Evolutionary conservation across 2,329 filamentous ascomycete genomes (phyloP), one percentile per base, ranked within the genome.

Genomic region (Coleophoma eucalyptorum): DNA sequence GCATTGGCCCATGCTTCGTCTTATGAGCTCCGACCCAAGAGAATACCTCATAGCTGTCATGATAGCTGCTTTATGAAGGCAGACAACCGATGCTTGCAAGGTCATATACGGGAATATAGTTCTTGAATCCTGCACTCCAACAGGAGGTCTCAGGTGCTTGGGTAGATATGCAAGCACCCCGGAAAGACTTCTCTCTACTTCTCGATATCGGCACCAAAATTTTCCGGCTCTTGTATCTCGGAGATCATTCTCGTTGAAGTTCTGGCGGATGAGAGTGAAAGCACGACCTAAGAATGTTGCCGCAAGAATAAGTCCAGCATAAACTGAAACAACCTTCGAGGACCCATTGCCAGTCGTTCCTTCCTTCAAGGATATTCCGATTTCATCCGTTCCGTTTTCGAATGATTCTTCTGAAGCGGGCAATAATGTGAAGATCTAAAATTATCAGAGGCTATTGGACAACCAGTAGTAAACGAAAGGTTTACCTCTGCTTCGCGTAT

Each of bases 221-320:
- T 46, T 18, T 33, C 43, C 43, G 19, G 32, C n/a, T 32, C n/a
- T 33, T 33, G 43, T 33, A 33, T 46, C 26, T 33, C 11, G 15
- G 10, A 20, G 11, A 19, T 18, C n/a, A n/a, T 46, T 20, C 16
- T 18, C 13, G 5, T 31, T 31, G 6, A n/a, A 11, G 8, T 31
- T 46, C 6, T 34, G 10, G 31, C 34, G 26, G 4, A 46, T 31
- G 20, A 33, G 43, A 10, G 2, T 3, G 31, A 96, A 74, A 59
- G 96, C 93, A 19, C 81, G 79, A 50, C 90, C 91, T 67, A 96
- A 93, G 46, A 96, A 73, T 56, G 86, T 82, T 50, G 89, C 86
- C 58, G 92, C 80, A 16, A 96, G 68, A 13, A 90, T 75, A 4
- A 90, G 83, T 13, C 83, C 86, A 5, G 81, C 87, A 62, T 93